These are phyloP conservation scores for Flaveria sonorensis DNA, from an alignment of 129 eudicot species.

Conservation along the genomic window DNA sequence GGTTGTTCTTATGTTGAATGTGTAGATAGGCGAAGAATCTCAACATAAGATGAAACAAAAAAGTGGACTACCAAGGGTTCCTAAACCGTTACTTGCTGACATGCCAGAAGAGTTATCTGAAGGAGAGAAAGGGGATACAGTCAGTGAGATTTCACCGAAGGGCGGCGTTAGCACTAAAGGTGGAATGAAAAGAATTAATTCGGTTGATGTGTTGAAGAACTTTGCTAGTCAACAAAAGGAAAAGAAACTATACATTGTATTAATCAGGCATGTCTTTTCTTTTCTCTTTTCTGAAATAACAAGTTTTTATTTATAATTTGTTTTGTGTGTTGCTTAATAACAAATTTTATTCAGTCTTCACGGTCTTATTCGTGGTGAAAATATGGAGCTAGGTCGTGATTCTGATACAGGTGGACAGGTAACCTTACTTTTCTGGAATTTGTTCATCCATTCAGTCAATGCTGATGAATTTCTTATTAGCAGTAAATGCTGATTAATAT, in stretches of 20 bases:
- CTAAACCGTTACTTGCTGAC: constrained; percentile 64
- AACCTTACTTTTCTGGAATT: constrained; percentile 9
- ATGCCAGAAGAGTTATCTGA: constrained; percentile 81
- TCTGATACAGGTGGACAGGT: constrained; percentile 97
- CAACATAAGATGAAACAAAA: constrained; percentile 47
- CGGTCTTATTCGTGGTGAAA: constrained; percentile 85
- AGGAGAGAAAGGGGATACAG: constrained; percentile 69
- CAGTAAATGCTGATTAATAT: neutral
- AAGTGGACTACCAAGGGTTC: constrained; percentile 55
- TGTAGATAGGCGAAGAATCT: constrained; percentile 64
- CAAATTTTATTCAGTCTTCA: constrained; percentile 57
- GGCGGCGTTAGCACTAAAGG: constrained; percentile 61
- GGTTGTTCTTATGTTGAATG: constrained; percentile 8
- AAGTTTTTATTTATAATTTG: constrained; percentile 11
- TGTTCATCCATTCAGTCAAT: neutral
- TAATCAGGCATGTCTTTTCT: constrained; percentile 56
- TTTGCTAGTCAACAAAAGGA: constrained; percentile 65
- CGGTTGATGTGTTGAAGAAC: constrained; percentile 63
- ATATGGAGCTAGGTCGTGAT: constrained; percentile 92
- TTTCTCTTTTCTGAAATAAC: neutral
- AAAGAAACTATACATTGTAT: constrained; percentile 68
- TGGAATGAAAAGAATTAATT: constrained; percentile 60
- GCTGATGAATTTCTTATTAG: too few species aligned
- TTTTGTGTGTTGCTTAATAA: neutral
- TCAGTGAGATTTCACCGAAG: constrained; percentile 49